These are phyloP conservation scores for Penicillium rolfsii DNA, from an alignment of 2,329 filamentous ascomycete species.

Conservation along the genomic window DNA sequence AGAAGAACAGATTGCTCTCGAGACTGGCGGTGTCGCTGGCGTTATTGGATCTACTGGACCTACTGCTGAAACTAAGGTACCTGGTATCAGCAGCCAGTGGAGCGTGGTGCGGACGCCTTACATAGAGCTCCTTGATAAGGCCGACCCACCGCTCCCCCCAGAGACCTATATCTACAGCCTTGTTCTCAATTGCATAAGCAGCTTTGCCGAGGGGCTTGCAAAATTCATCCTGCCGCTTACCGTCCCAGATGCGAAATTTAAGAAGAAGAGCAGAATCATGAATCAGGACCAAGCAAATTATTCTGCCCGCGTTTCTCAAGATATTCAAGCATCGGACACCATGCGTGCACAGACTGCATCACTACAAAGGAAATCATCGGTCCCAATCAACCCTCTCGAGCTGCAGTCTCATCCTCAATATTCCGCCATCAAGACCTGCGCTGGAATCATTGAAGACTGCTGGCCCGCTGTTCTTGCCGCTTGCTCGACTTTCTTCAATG, in stretches of 20 bases:
- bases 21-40: constrained; percentile 83
- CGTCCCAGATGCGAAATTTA: constrained; percentile 70
- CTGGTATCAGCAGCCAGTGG: constrained; percentile 87
- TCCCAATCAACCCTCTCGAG: constrained; percentile 78
- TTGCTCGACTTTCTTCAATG: constrained; percentile 93
- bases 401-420: constrained; percentile 73
- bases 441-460: constrained; percentile 82
- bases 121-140: constrained; percentile 93
- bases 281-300: constrained; percentile 43
- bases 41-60: constrained; percentile 77
- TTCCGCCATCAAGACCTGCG: constrained; percentile 73
- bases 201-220: constrained; percentile 86
- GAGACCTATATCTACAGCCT: constrained; percentile 94
- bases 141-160: constrained; percentile 77
- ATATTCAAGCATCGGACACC: constrained; percentile 38
- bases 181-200: constrained; percentile 84
- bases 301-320: constrained; percentile 32
- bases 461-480: constrained; percentile 96
- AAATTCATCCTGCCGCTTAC: constrained; percentile 92
- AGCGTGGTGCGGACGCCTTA: constrained; percentile 84
- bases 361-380: constrained; percentile 33
- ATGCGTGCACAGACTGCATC: constrained; percentile 29
- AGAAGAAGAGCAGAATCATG: constrained; percentile 46
- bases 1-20: constrained; percentile 82
- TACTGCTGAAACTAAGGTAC: constrained; percentile 66